These are phyloP conservation scores for Graphiopsis chlorocephala DNA, from an alignment of 2,329 filamentous ascomycete species.

Conservation along the genomic window DNA sequence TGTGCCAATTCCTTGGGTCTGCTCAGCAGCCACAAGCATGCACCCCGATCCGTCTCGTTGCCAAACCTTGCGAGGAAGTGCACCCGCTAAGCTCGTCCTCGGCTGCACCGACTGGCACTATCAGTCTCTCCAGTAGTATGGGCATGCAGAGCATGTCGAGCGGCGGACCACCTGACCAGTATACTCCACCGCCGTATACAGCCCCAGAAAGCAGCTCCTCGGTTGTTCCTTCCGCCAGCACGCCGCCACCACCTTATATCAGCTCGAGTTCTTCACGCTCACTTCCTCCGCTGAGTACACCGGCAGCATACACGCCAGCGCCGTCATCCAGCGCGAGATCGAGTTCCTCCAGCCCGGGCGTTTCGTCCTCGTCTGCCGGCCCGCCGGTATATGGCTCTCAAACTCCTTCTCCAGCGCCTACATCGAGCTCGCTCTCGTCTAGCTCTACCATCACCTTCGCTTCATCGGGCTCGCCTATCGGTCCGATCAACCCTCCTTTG, in stretches of 20 bases:
- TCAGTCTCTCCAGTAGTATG: slow-evolving; percentile 14
- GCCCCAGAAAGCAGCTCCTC: slow-evolving; percentile 1
- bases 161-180: background rate
- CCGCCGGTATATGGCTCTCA: slow-evolving; percentile 6
- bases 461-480: slow-evolving; percentile 12
- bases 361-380: background rate
- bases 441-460: slow-evolving; percentile 11
- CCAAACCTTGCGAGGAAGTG: slow-evolving; percentile 24
- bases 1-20: slow-evolving; percentile 30
- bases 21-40: slow-evolving; percentile 25
- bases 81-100: slow-evolving; percentile 5
- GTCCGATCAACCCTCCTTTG: slow-evolving; percentile 10
- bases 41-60: slow-evolving; percentile 29
- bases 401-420: background rate
- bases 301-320: background rate
- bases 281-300: background rate
- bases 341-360: background rate
- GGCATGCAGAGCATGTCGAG: slow-evolving; percentile 16
- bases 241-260: background rate
- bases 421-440: background rate
- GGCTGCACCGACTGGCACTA: background rate
- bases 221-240: background rate
- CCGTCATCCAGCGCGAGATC: background rate
- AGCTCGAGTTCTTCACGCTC: background rate
- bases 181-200: slow-evolving; percentile 1